Evolutionary conservation across 2,329 filamentous ascomycete species (phyloP).

Genomic region (Spiromastix sp.): DNA sequence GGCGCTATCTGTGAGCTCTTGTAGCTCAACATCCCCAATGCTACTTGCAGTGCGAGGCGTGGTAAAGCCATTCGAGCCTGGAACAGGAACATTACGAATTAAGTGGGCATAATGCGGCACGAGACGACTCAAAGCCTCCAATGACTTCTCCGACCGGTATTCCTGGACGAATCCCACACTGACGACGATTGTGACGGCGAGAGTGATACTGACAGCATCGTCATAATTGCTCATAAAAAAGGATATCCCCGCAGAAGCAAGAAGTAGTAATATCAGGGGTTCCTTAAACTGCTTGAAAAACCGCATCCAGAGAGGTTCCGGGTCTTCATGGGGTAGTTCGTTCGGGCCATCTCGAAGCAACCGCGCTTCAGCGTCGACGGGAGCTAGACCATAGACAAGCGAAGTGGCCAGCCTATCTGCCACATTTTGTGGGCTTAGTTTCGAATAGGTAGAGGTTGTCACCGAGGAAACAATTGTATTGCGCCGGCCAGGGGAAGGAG

Average conservation of each 20-base stretch:
- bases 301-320: slow-evolving; percentile 88
- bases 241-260: slow-evolving; percentile 79
- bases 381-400: slow-evolving; percentile 68
- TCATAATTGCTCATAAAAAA: slow-evolving; percentile 87
- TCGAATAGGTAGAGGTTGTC: slow-evolving; percentile 43
- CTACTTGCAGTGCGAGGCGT: slow-evolving; percentile 12
- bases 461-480: slow-evolving; percentile 13
- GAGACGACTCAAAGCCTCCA: slow-evolving; percentile 86
- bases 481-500: slow-evolving; percentile 11
- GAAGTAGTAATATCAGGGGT: slow-evolving; percentile 81
- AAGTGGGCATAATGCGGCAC: slow-evolving; percentile 94
- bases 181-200: slow-evolving; percentile 94
- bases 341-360: slow-evolving; percentile 78
- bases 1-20: slow-evolving; percentile 34
- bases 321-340: slow-evolving; percentile 86
- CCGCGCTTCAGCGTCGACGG: slow-evolving; percentile 68
- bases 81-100: slow-evolving; percentile 50
- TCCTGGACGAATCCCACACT: slow-evolving; percentile 94
- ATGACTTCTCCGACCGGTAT: slow-evolving; percentile 92
- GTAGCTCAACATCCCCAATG: slow-evolving; percentile 39
- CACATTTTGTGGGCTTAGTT: slow-evolving; percentile 67
- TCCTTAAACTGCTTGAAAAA: slow-evolving; percentile 97
- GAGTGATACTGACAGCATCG: slow-evolving; percentile 88
- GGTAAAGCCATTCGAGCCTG: slow-evolving; percentile 14
- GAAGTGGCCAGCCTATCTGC: slow-evolving; percentile 72